A percentile compares a stretch with the other conserved stretches of the same genome.
Evolutionary conservation across 306 rosid species (phyloP).

Genomic region (Sechiopsis laciniata): DNA sequence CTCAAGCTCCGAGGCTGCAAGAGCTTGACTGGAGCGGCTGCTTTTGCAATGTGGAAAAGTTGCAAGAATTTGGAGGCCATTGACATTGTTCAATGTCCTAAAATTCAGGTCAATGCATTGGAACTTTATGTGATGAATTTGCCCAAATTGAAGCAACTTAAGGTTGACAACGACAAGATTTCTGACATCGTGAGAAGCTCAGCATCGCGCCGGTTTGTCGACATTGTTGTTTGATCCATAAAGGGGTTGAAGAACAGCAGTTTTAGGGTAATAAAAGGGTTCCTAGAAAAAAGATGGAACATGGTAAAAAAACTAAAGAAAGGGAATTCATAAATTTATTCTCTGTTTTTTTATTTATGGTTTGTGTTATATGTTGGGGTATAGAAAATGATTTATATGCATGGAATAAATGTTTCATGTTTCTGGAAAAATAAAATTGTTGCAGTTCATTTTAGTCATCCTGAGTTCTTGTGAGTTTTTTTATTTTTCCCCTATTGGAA

Average conservation of each 20-base stretch:
- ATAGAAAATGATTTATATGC: neutral
- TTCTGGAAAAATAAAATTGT: too few relatives aligned
- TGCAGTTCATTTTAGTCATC: too few relatives aligned
- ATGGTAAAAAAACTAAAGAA: neutral
- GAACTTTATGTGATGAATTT: conserved; percentile 46
- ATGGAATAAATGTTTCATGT: neutral
- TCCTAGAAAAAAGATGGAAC: neutral
- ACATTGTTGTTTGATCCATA: conserved; percentile 35
- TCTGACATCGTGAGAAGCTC: conserved; percentile 45
- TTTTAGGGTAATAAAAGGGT: neutral
- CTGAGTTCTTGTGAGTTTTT: neutral
- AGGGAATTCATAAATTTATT: neutral
- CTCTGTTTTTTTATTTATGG: neutral
- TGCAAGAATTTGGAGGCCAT: conserved; percentile 56
- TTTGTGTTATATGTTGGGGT: neutral
- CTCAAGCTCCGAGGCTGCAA: conserved; percentile 72
- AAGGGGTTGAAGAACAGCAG: neutral
- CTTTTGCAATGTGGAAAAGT: conserved; percentile 42
- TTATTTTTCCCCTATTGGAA: too few relatives aligned
- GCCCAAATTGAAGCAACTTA: conserved; percentile 43
- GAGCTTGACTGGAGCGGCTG: conserved; percentile 36
- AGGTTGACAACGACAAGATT: conserved; percentile 62
- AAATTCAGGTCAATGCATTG: conserved; percentile 45
- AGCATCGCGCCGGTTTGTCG: conserved; percentile 49
- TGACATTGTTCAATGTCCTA: conserved; percentile 54